These are phyloP conservation scores for Fonsecaea nubica DNA, from an alignment of 2,329 filamentous ascomycete species.

Conservation along the genomic window DNA sequence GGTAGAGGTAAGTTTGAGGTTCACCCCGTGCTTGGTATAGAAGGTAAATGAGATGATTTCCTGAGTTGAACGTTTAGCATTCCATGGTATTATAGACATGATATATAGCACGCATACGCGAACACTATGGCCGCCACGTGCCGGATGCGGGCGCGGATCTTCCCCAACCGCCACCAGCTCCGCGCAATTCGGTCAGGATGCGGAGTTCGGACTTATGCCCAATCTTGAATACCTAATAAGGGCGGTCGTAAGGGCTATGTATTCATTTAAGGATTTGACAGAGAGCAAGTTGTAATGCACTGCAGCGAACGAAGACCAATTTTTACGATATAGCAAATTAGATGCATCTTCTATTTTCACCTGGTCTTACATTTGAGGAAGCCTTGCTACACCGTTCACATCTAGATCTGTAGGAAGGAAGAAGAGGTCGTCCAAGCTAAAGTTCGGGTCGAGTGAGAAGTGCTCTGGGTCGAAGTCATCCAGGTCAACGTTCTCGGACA, in stretches of 20 bases:
- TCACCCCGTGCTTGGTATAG: background rate
- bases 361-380: background rate
- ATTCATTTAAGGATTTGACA: too few relatives aligned
- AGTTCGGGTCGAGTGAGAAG: background rate
- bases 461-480: conserved; percentile 16
- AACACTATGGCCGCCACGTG: background rate
- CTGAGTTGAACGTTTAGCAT: background rate
- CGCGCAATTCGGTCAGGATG: background rate
- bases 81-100: background rate
- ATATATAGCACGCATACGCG: background rate
- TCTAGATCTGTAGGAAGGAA: conserved; percentile 13
- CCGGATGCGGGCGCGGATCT: background rate
- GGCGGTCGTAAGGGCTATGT: too few relatives aligned
- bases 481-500: conserved; percentile 13
- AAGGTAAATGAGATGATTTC: background rate
- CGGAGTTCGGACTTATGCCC: too few relatives aligned
- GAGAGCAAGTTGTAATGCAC: too few relatives aligned
- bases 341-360: background rate
- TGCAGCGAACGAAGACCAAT: too few relatives aligned
- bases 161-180: background rate
- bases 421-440: conserved; percentile 19
- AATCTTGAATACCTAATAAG: too few relatives aligned
- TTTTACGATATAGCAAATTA: too few relatives aligned
- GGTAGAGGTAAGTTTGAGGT: background rate
- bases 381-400: conserved; percentile 6